phyloP scores from a whole-genome alignment of 2,329 filamentous ascomycete species.

The Camillea tinctor region DNA sequence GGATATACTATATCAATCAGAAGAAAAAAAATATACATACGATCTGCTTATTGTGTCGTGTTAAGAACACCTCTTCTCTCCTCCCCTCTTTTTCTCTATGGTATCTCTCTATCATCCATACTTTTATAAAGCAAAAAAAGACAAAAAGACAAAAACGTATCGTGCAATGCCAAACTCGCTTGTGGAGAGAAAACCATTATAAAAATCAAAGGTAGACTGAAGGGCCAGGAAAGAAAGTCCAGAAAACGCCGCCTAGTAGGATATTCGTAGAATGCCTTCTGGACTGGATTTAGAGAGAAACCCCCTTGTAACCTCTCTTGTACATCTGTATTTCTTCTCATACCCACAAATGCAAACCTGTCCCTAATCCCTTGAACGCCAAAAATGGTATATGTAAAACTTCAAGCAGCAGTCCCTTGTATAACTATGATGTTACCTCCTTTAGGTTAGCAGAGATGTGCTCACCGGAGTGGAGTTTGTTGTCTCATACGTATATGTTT shows the following conservation, averaged over 20 bases:
- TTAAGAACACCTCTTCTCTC: neutral
- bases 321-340: neutral
- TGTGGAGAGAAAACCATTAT: neutral
- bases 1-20: neutral
- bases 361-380: neutral
- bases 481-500: conserved; percentile 15
- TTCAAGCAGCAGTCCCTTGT: neutral
- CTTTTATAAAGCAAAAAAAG: neutral
- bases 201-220: neutral
- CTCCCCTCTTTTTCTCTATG: neutral
- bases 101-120: neutral
- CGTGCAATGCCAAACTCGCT: neutral
- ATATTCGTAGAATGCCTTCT: neutral
- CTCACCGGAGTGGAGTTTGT: conserved; percentile 19
- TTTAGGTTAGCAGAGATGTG: neutral
- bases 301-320: neutral
- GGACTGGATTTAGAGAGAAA: neutral
- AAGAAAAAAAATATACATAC: neutral
- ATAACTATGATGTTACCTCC: neutral
- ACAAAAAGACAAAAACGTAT: neutral
- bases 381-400: neutral
- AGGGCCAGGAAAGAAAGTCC: neutral
- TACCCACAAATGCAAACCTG: neutral
- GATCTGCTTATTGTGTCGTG: neutral
- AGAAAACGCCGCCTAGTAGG: neutral